Base-by-base conservation (phyloP, 2,329 filamentous ascomycete genomes). In the Xylaria sp. region DNA sequence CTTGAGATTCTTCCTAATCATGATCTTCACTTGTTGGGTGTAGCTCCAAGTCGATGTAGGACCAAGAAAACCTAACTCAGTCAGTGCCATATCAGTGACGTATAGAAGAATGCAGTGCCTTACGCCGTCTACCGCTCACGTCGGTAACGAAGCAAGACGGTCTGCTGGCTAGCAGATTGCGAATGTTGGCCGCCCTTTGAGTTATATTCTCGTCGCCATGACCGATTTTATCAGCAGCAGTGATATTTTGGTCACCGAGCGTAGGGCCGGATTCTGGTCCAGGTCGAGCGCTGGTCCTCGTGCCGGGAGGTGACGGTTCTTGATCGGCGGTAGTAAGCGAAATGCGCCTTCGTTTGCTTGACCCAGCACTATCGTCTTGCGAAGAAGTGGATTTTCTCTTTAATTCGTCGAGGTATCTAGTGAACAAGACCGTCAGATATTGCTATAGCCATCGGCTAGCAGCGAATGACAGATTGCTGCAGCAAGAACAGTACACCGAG, bases 31-130 rank as follows among this genome's bases (percentile, higher is more conserved):
- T 25, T 65, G 55, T 10, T 65, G 55, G 32, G 44, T 65, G 37
- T 65, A 65, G 39, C 63, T 58, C 63, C 63, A 65, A 13, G 63
- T 65, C 2, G 48, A 65, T 8, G 63, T 59, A 32, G 55, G 55
- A 20, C 63, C 55, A 51, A 65, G 55, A 12, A 65, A 65, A 48
- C 39, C 63, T 65, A n/a, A 3, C 8, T 46, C 2, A 12, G 34
- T 65, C 6, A 65, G 55, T 37, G 20, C 8, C 15, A 13, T 20
- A 18, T 13, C 25, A 32, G 15, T 20, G 2, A 34, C 8, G 46
- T 20, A n/a, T 20, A n/a, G 39, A 13, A 34, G 34, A 28, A 12
- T 8, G 15, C 18, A 46, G 18, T 54, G 7, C 39, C 63, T 20
- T 59, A 60, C 63, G 37, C 37, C 55, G 23, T 25, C 46, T 54